These are phyloP conservation scores for Talaromyces sp. DNA, from an alignment of 2,329 filamentous ascomycete genomes.

Conservation along the genomic window DNA sequence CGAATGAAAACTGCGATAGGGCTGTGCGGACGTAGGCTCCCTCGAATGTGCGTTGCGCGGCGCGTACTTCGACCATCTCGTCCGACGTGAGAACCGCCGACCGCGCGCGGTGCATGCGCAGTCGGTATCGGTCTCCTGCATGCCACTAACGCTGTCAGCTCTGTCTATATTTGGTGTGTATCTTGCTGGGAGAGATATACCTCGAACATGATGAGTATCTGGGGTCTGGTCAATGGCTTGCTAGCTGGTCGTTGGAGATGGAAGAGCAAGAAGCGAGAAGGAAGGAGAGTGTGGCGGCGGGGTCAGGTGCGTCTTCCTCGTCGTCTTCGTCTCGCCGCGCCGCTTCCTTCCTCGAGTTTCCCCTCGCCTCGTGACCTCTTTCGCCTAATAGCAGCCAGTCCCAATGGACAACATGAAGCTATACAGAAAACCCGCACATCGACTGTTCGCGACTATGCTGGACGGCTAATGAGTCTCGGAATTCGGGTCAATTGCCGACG, in stretches of 20 bases:
- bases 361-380: not conserved
- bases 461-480: not conserved
- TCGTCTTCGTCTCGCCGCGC: not conserved
- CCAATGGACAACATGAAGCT: not conserved
- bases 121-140: constrained; percentile 67
- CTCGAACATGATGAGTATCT: constrained; percentile 7
- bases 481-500: not conserved
- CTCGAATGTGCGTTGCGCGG: constrained; percentile 93
- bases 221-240: not conserved
- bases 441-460: not conserved
- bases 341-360: not conserved
- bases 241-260: not conserved
- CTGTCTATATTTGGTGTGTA: not conserved
- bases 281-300: not conserved
- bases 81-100: constrained; percentile 74
- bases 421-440: not conserved
- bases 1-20: constrained; percentile 90
- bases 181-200: not conserved
- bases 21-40: constrained; percentile 95
- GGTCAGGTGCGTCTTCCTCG: not conserved
- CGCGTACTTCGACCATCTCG: constrained; percentile 90
- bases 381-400: not conserved
- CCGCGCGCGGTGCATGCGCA: constrained; percentile 77
- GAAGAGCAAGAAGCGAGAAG: not conserved
- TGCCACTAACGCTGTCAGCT: constrained; percentile 45